Conservation (phyloP, 2,329 filamentous ascomycete genomes). For the Talaromyces sp. region DNA sequence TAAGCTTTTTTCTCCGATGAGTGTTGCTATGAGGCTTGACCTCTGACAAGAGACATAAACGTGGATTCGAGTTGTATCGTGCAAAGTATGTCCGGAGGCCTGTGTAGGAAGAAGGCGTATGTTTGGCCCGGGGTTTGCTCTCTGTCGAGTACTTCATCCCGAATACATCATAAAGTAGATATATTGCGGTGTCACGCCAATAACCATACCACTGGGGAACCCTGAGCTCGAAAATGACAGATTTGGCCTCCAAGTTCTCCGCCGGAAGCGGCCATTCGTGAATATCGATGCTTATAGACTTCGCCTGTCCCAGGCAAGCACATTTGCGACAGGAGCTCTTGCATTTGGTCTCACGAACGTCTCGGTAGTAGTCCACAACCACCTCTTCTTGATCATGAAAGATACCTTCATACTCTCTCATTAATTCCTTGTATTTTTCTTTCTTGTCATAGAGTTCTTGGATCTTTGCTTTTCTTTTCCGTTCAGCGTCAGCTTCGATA, state of each 20-base stretch:
- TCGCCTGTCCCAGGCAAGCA: background rate
- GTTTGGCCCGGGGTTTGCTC: background rate
- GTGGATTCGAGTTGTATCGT: background rate
- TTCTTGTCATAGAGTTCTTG: background rate
- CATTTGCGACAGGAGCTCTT: background rate
- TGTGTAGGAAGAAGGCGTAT: background rate
- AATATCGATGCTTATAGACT: background rate
- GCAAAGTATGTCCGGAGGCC: background rate
- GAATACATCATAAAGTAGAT: background rate
- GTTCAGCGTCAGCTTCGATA: background rate
- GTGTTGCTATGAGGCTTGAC: background rate
- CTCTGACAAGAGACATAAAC: background rate
- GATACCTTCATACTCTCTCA: background rate
- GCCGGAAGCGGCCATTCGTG: slow-evolving; percentile 1
- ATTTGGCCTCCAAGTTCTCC: background rate
- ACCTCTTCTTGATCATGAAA: background rate
- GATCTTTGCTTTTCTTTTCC: background rate
- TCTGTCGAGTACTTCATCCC: background rate
- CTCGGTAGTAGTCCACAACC: no score
- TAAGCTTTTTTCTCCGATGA: background rate
- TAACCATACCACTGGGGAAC: background rate
- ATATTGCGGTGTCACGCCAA: background rate
- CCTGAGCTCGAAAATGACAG: background rate
- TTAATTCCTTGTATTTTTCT: background rate
- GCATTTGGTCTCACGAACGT: no score